These are phyloP conservation scores for Fraxinus quadrangulata DNA, from an alignment of 257 asterid genomes.

Conservation along the genomic window DNA sequence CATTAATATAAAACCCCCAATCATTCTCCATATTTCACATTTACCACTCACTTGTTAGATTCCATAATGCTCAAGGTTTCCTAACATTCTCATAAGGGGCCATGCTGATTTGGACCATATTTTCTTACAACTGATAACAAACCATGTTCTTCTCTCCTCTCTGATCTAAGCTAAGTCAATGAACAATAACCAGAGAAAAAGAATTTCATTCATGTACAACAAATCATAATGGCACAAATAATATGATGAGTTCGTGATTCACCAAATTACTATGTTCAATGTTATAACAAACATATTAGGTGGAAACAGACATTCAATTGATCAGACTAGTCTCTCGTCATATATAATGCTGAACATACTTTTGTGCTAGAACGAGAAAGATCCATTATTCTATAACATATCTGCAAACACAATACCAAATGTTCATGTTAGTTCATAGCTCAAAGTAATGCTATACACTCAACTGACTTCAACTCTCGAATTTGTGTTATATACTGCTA, in stretches of 20 bases:
- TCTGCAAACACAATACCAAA: neutral
- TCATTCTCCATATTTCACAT: neutral
- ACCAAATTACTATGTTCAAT: neutral
- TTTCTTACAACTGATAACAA: neutral
- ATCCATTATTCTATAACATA: neutral
- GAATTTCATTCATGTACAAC: neutral
- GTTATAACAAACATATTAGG: neutral
- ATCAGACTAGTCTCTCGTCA: neutral
- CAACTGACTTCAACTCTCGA: slow-evolving; percentile 5
- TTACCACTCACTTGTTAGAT: slow-evolving; percentile 2
- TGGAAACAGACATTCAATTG: neutral
- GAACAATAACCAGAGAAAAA: neutral
- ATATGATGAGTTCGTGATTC: neutral
- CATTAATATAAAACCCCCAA: neutral
- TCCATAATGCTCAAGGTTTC: neutral
- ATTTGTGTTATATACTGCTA: neutral
- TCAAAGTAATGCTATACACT: slow-evolving; percentile 10
- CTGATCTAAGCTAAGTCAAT: neutral
- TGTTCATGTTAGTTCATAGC: slow-evolving; percentile 8
- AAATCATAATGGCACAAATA: neutral
- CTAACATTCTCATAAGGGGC: neutral
- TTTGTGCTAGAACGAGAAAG: too few relatives aligned
- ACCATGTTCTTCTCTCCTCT: slow-evolving; percentile 12
- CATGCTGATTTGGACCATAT: slow-evolving; percentile 1
- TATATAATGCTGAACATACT: neutral